Evolutionary conservation across 1,284 basidiomycete genomes (phyloP).

Genomic region (Paramarasmius palmivorus): DNA sequence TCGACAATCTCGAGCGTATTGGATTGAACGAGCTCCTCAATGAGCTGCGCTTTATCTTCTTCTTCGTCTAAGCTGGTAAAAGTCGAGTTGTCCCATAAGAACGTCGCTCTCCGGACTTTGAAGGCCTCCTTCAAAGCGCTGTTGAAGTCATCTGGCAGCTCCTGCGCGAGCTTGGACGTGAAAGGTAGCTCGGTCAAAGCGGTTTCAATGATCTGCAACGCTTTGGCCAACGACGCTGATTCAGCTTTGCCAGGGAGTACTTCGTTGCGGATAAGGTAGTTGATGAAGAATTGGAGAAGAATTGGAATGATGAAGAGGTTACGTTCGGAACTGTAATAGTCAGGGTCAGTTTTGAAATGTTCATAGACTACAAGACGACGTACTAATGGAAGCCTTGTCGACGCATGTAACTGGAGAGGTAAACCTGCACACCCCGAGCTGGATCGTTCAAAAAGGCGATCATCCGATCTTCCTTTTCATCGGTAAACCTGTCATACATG

Average conservation of each 20-base stretch:
- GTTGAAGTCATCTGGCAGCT: conserved; percentile 13
- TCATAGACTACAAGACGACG: conserved; percentile 15
- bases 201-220: conserved; percentile 9
- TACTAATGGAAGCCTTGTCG: conserved; percentile 67
- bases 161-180: conserved; percentile 1
- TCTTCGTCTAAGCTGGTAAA: neutral
- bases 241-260: conserved; percentile 43
- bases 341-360: conserved; percentile 2
- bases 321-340: conserved; percentile 37
- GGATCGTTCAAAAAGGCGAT: conserved; percentile 59
- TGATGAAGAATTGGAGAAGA: conserved; percentile 60
- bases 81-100: neutral
- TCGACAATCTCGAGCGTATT: too few species aligned
- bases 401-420: conserved; percentile 65
- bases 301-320: conserved; percentile 51
- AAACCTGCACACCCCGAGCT: conserved; percentile 50
- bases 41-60: neutral
- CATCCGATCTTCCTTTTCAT: conserved; percentile 44
- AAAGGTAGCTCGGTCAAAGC: conserved; percentile 9
- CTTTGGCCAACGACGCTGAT: conserved; percentile 2
- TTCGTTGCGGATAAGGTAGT: conserved; percentile 59
- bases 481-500: conserved; percentile 25
- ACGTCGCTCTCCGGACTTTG: neutral
- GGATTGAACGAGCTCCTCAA: too few species aligned
- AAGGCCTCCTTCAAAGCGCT: conserved; percentile 11